Evolutionary conservation across 2,329 filamentous ascomycete species (phyloP).

Genomic region (Westerdykella sp.): DNA sequence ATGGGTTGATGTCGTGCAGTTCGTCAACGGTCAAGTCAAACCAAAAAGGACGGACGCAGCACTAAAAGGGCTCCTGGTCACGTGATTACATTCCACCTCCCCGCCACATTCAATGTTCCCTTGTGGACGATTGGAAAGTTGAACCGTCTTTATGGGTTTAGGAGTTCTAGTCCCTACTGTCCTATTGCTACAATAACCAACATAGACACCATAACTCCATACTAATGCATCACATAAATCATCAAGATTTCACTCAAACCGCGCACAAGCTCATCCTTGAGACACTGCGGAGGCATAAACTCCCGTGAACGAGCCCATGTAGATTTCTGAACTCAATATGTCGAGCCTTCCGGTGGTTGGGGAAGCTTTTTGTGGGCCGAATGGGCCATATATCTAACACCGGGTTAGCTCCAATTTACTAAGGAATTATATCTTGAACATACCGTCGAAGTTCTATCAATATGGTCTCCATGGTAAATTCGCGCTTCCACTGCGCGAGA

Average conservation of each 20-base stretch:
- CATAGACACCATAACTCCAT: constrained; percentile 22
- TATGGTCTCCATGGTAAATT: constrained; percentile 93
- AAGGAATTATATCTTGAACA: constrained; percentile 5
- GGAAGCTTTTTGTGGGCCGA: constrained; percentile 89
- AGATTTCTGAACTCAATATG: constrained; percentile 36
- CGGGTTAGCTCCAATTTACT: constrained; percentile 1
- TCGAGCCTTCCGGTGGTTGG: constrained; percentile 82
- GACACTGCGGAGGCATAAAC: too few species aligned
- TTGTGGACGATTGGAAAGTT: too few species aligned
- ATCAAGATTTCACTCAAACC: too few species aligned
- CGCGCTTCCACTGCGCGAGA: constrained; percentile 81
- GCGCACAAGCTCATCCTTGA: too few species aligned
- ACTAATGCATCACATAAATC: constrained; percentile 21
- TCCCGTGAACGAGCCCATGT: too few species aligned
- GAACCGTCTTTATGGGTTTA: too few species aligned
- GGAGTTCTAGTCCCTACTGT: too few species aligned
- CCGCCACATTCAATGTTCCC: too few species aligned
- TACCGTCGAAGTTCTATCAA: constrained; percentile 79
- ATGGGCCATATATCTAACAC: constrained; percentile 79
- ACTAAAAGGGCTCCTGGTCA: too few species aligned
- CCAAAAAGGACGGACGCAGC: too few species aligned
- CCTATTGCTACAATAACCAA: too few species aligned
- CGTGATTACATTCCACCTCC: too few species aligned
- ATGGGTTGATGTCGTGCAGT: constrained; percentile 13
- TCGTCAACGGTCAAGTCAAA: background rate